Evolutionary conservation across 1,139 yeast species (phyloP), one percentile per base, ranked within the genome.

Genomic region (Starmera stellimalicola): DNA sequence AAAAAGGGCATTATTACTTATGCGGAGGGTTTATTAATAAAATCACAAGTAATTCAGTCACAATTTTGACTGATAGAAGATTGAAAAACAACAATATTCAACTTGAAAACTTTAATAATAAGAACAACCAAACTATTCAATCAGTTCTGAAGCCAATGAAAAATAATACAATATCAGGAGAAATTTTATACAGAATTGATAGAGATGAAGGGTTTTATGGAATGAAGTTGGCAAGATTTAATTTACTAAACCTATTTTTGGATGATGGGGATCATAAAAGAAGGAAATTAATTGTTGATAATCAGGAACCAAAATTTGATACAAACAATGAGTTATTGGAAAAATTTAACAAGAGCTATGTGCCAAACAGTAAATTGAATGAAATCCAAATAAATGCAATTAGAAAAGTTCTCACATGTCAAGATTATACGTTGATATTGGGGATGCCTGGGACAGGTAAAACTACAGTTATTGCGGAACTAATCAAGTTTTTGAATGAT

Each of bases 371-470:
- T 5, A 38, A 45, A 5, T 68, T 77, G 45, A 91, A 91, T 47
- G 49, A 54, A 0, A 94, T 85, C 47, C 99, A 91, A 51, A 41
- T 61, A 5, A 46, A 41, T 2, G 97, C 97, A 0, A 66, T 91
- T 29, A 68, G 73, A 10, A 70, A 67, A 42, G 85, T 76, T 0
- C 52, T 85, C 34, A 54, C 67, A 15, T 70, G 94, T 0, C 57
- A 77, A 33, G 95, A 88, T 51, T 91, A 83, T 52, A 65, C 91
- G 3, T 63, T 91, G 43, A 72, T 91, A 23, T 60, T 88, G 37
- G 99, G 99, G 1, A 91, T 93, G 98, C 98, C 98, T 0, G 99
- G 99, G 2, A 91, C 98, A 0, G 99, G 99, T 12, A 91, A 93
- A 52, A 91, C 98, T 0, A 88, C 97, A 0, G 81, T 88, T 0